A percentile compares a stretch with the other conserved stretches of the same genome.
These are phyloP conservation scores for Komagataea norvegica DNA, from an alignment of 1,139 yeast species.

Conservation along the genomic window DNA sequence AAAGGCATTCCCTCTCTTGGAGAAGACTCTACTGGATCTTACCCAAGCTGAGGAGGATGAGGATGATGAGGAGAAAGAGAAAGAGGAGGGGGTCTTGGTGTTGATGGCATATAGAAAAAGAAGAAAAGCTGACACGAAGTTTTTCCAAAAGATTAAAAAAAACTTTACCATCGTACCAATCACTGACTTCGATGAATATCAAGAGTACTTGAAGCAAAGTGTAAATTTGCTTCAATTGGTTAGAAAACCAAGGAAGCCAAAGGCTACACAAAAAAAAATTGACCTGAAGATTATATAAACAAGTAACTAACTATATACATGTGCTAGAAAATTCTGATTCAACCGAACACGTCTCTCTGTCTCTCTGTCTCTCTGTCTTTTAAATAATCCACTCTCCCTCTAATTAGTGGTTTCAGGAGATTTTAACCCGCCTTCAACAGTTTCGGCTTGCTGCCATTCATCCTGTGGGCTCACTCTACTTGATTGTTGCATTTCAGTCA, in stretches of 20 bases:
- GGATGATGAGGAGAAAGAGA: too few relatives aligned
- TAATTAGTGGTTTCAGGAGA: too few relatives aligned
- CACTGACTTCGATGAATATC: conserved; percentile 22
- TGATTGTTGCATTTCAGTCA: conserved; percentile 33
- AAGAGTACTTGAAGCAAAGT: conserved; percentile 29
- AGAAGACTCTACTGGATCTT: conserved; percentile 42
- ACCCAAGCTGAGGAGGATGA: too few relatives aligned
- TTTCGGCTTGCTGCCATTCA: conserved; percentile 28
- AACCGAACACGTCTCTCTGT: not conserved
- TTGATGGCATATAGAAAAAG: conserved; percentile 49
- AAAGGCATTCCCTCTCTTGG: conserved; percentile 46
- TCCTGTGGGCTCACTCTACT: conserved; percentile 40
- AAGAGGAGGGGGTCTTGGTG: conserved; percentile 34
- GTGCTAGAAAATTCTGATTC: not conserved
- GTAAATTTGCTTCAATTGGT: conserved; percentile 39
- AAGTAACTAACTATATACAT: not conserved
- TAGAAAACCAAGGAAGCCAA: conserved; percentile 10
- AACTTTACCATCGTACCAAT: conserved; percentile 34
- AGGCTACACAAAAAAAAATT: not conserved
- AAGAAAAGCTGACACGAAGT: conserved; percentile 48
- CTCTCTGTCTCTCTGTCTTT: not conserved
- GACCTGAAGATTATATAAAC: not conserved
- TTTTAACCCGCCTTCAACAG: not conserved
- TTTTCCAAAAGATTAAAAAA: conserved; percentile 39
- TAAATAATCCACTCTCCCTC: not conserved